phyloP scores from a whole-genome alignment of 2,329 filamentous ascomycete genomes.

The Cercospora sp. region DNA sequence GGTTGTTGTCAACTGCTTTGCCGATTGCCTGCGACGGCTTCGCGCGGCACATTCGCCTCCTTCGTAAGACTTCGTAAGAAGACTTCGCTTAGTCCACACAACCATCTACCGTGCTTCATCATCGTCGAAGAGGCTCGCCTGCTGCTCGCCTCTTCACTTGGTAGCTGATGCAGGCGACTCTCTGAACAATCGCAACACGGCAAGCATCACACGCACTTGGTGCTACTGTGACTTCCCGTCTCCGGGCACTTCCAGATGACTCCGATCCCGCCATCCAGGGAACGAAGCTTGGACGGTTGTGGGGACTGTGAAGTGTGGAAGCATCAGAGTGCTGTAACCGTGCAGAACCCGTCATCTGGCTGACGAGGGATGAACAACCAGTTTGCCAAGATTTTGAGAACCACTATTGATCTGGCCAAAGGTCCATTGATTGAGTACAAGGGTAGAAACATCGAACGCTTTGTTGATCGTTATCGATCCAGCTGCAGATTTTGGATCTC shows the following conservation, averaged over 20 bases:
- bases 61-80: not conserved
- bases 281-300: not conserved
- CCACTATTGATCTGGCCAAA: not conserved
- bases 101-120: not conserved
- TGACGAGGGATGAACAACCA: not conserved
- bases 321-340: not conserved
- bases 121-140: not conserved
- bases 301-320: not conserved
- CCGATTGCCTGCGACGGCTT: not conserved
- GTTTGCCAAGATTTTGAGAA: not conserved
- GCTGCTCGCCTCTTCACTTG: not conserved
- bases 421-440: not conserved
- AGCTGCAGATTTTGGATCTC: not conserved
- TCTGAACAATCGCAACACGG: too few relatives aligned
- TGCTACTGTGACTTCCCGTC: not conserved
- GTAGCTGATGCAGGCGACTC: too few relatives aligned
- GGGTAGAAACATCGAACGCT: not conserved
- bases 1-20: not conserved
- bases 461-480: not conserved
- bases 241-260: not conserved
- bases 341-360: not conserved
- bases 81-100: not conserved
- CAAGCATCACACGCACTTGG: not conserved
- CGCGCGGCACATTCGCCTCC: not conserved
- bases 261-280: not conserved